Percentiles rank a stretch among this genome's conserved stretches.
Evolutionary conservation across 768 basidiomycete species (phyloP).

Genomic region (Hemileccinum rubropunctum): DNA sequence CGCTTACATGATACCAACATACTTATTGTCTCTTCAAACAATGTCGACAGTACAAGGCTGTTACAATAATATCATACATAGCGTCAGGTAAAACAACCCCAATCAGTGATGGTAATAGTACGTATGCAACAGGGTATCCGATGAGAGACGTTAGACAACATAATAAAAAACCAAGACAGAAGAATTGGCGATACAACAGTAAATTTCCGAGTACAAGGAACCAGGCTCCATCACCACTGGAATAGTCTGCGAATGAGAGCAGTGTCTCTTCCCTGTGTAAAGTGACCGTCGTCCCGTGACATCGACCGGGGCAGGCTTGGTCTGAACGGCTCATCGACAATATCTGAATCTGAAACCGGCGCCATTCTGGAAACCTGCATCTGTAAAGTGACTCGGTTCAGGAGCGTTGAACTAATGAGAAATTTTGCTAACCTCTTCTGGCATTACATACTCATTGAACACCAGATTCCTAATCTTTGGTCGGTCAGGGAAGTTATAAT

Average conservation of each 20-base stretch:
- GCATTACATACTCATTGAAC: constrained; percentile 60
- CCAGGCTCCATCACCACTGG: constrained; percentile 34
- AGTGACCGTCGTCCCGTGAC: constrained; percentile 31
- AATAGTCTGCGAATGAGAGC: constrained; percentile 51
- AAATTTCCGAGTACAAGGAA: constrained; percentile 21
- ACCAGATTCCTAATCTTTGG: constrained; percentile 53
- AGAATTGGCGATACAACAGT: constrained; percentile 28
- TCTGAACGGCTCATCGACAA: constrained; percentile 41
- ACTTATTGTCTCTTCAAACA: constrained; percentile 3
- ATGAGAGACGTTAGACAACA: constrained; percentile 26
- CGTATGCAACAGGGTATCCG: constrained; percentile 38
- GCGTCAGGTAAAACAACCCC: constrained; percentile 22
- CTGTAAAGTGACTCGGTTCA: constrained; percentile 33
- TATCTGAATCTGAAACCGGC: constrained; percentile 42
- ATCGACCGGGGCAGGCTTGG: constrained; percentile 31
- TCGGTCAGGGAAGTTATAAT: constrained; percentile 64
- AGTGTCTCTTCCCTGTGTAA: constrained; percentile 37
- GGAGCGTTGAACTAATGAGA: neutral
- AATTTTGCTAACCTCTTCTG: constrained; percentile 54
- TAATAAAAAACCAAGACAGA: constrained; percentile 26
- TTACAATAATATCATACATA: constrained; percentile 22
- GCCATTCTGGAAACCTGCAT: constrained; percentile 66
- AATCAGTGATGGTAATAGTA: constrained; percentile 31
- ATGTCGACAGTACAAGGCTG: constrained; percentile 1
- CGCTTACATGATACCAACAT: constrained; percentile 1